These are phyloP conservation scores for Phylloporus sp. DNA, from an alignment of 768 basidiomycete genomes.

Conservation along the genomic window DNA sequence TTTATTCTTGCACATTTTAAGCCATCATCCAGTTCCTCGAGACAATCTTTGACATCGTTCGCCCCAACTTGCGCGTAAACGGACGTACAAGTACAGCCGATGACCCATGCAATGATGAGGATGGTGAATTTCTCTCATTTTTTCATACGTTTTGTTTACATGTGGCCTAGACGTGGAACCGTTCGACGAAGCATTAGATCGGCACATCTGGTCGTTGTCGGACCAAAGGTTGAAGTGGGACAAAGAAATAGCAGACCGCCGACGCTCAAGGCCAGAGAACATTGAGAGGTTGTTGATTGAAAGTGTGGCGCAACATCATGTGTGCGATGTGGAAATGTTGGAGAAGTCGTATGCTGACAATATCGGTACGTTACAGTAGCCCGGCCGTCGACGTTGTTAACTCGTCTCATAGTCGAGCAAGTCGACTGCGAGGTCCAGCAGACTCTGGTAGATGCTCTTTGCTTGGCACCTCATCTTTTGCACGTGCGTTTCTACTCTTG, in stretches of 20 bases:
- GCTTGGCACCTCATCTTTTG: slow-evolving; percentile 43
- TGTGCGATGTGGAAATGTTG: slow-evolving; percentile 24
- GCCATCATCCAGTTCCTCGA: slow-evolving; percentile 50
- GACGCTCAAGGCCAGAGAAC: slow-evolving; percentile 57
- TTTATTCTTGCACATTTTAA: slow-evolving; percentile 1
- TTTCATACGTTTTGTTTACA: neutral
- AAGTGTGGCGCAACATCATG: slow-evolving; percentile 33
- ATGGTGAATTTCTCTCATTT: slow-evolving; percentile 35
- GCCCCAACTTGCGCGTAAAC: slow-evolving; percentile 74
- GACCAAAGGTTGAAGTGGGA: slow-evolving; percentile 74
- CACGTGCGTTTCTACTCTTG: slow-evolving; percentile 38
- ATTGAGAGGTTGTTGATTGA: slow-evolving; percentile 41
- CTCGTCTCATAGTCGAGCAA: slow-evolving; percentile 14
- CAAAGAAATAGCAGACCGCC: slow-evolving; percentile 59
- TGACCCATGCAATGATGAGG: slow-evolving; percentile 50
- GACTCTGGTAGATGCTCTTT: slow-evolving; percentile 31
- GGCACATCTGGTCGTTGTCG: slow-evolving; percentile 75
- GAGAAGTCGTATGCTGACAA: slow-evolving; percentile 6
- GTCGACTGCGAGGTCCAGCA: slow-evolving; percentile 22
- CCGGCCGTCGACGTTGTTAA: neutral
- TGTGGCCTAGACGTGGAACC: slow-evolving; percentile 62
- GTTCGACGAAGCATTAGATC: slow-evolving; percentile 84
- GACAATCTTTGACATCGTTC: slow-evolving; percentile 53
- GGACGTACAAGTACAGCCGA: slow-evolving; percentile 60
- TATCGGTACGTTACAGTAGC: slow-evolving; percentile 8